Conservation (phyloP, 177 flowering plant genomes). For the Vitis hybrid region DNA sequence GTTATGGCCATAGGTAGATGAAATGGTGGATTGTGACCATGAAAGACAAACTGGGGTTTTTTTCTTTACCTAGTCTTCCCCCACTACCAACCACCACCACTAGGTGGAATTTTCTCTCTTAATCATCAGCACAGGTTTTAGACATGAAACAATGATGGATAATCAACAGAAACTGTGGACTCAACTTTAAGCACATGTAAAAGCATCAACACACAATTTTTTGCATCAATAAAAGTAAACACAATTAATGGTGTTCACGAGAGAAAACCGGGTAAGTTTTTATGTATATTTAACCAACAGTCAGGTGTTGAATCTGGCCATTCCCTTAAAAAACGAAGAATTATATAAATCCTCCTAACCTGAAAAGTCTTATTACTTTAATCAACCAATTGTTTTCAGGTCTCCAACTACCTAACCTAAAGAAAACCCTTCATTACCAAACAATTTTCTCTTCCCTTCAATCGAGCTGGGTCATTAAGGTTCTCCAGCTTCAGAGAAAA, state of each 20-base stretch:
- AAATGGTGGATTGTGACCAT: no score
- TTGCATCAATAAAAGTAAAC: neutral
- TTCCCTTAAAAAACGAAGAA: neutral
- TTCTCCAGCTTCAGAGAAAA: neutral
- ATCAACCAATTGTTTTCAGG: neutral
- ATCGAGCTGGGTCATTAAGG: neutral
- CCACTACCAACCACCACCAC: no score
- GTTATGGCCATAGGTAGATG: no score
- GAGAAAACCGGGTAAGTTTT: neutral
- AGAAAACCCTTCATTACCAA: neutral
- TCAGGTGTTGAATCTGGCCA: neutral
- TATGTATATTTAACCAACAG: neutral
- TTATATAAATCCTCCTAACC: neutral
- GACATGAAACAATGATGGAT: neutral
- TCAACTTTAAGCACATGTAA: neutral
- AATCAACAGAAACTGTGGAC: neutral
- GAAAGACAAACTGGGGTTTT: no score
- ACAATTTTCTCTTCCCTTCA: neutral
- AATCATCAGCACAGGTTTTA: neutral
- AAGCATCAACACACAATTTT: neutral
- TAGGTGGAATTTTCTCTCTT: neutral
- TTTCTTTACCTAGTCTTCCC: no score
- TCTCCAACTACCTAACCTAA: neutral
- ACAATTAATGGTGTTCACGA: neutral
- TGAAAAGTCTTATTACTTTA: neutral